Base-by-base conservation (phyloP, 805 yeast genomes). In the Tetrapisispora fleetii region DNA sequence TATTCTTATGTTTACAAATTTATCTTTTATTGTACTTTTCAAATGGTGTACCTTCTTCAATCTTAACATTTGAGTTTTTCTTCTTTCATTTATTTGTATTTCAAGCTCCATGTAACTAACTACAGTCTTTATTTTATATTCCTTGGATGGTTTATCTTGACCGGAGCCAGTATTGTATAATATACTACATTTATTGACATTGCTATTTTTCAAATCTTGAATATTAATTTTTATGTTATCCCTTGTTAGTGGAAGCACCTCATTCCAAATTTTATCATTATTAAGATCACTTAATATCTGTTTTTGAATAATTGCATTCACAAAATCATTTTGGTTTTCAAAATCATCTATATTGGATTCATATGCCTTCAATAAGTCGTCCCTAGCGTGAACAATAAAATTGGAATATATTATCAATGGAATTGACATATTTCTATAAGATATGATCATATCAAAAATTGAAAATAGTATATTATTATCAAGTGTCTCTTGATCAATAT, bases 371-470 rank as follows among this genome's bases (percentile, higher is more conserved):
- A 77, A 54, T 1, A 85, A 68, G 4, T 66, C 67, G 2, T 68
- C 69, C 53, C 76, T 78, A 43, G 71, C 72, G 28, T 65, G 59
- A 1, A 76, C 39, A 27, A 86, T 57, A 5, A 81, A 63, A 18
- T 86, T 67, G 1, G 75, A 76, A 62, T 85, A 89, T 17, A 88
- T 58, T 52, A 83, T 80, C 11, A 86, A 57, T 6, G 78, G 74
- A 16, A 75, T 67, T 2, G 72, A 57, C 48, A 85, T 75, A 0
- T 85, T 77, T 46, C 73, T 73, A 42, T 77, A 67, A 18, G 82
- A 71, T 37, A 89, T 67, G 8, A 83, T 69, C 48, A 75, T 77
- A 60, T 87, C 95, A 78, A 93, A 86, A 3, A 91, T 64, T 3
- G 73, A 64, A 48, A 78, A 70, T 7, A 85, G 65, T 28, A 77